These are phyloP conservation scores for Clitopilus passeckerianus DNA, from an alignment of 768 basidiomycete genomes.

Conservation along the genomic window DNA sequence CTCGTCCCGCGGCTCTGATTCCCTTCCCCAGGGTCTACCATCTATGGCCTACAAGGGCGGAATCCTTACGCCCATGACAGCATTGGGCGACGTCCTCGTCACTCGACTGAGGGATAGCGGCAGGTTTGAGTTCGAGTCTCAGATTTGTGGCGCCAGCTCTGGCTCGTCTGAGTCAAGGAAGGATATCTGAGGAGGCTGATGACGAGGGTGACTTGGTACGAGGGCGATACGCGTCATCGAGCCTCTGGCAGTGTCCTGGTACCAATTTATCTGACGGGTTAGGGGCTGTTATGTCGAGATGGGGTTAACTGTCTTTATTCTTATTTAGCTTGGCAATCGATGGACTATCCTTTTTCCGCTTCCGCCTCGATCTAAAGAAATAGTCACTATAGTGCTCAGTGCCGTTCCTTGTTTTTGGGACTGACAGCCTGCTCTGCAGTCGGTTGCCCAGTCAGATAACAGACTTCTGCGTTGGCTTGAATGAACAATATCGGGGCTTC, in stretches of 20 bases:
- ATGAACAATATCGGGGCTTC: no score
- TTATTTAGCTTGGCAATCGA: neutral
- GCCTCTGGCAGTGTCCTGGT: no score
- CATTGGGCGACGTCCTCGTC: constrained; percentile 73
- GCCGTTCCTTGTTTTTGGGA: no score
- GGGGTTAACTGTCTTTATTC: neutral
- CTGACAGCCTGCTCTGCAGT: no score
- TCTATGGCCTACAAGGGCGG: constrained; percentile 62
- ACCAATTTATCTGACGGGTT: neutral
- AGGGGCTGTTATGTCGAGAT: neutral
- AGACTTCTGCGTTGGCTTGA: no score
- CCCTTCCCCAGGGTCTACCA: constrained; percentile 45
- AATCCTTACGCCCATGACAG: constrained; percentile 77
- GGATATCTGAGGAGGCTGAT: constrained; percentile 8
- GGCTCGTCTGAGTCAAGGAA: constrained; percentile 14
- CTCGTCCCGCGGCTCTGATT: constrained; percentile 9
- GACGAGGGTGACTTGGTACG: neutral
- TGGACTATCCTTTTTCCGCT: neutral
- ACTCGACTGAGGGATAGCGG: constrained; percentile 59
- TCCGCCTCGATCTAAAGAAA: neutral
- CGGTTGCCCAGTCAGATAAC: no score
- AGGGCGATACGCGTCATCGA: neutral
- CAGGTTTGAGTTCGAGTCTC: constrained; percentile 51
- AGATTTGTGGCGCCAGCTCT: constrained; percentile 27
- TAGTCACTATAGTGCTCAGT: neutral